Evolutionary conservation across 2,329 filamentous ascomycete genomes (phyloP).

Genomic region (Parastagonospora nodorum): DNA sequence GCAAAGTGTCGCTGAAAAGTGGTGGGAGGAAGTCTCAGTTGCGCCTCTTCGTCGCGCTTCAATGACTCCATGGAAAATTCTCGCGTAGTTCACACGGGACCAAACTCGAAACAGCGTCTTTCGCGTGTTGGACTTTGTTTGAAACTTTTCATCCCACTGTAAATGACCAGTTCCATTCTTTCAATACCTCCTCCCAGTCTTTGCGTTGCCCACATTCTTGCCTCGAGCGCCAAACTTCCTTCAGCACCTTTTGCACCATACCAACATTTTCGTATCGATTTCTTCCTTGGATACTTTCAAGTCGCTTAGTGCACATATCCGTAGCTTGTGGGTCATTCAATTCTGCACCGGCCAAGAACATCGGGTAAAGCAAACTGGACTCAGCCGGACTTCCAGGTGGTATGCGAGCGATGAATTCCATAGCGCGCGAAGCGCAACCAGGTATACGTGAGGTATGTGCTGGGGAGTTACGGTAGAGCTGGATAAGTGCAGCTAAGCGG

Average conservation of each 20-base stretch:
- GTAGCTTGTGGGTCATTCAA: conserved; percentile 36
- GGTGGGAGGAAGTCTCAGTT: no score
- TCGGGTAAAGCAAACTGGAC: conserved; percentile 42
- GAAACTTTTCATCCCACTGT: conserved; percentile 31
- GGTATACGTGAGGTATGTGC: conserved; percentile 31
- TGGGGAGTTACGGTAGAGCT: conserved; percentile 40
- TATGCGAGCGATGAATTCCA: conserved; percentile 43
- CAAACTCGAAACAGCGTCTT: background rate
- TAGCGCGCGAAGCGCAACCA: conserved; percentile 35
- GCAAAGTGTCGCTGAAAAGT: no score
- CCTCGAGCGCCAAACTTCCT: conserved; percentile 42
- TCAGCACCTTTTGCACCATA: conserved; percentile 41
- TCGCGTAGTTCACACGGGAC: no score
- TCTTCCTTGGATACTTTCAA: conserved; percentile 39
- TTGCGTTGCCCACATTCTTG: conserved; percentile 32
- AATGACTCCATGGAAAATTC: no score
- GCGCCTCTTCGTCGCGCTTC: no score
- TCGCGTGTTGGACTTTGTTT: background rate
- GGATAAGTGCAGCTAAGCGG: conserved; percentile 41
- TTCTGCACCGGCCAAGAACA: conserved; percentile 44
- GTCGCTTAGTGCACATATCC: conserved; percentile 32
- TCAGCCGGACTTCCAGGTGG: conserved; percentile 42
- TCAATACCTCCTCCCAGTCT: conserved; percentile 44
- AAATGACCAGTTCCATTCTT: conserved; percentile 44
- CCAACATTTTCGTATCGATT: conserved; percentile 43